phyloP scores from a whole-genome alignment of 345 rosid species.

The Viola odorata region DNA sequence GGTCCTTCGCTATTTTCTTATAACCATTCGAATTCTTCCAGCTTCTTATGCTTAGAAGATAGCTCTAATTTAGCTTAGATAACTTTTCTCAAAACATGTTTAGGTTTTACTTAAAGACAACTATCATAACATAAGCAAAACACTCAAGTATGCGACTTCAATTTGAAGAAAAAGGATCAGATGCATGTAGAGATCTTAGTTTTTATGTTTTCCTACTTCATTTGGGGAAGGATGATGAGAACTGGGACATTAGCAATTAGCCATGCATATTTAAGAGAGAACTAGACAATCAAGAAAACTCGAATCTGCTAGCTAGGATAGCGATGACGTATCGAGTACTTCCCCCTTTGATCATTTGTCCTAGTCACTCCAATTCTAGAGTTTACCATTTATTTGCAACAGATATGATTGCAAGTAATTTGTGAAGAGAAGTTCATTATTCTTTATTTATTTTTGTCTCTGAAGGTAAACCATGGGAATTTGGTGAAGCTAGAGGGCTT shows the following conservation, averaged over 20 bases:
- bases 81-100: too few relatives aligned
- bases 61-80: too few relatives aligned
- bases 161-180: too few relatives aligned
- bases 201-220: background rate
- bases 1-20: background rate
- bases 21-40: background rate
- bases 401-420: background rate
- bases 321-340: background rate
- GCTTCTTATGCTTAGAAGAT: background rate
- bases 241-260: background rate
- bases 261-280: background rate
- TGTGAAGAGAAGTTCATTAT: background rate
- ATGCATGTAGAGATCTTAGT: too few relatives aligned
- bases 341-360: background rate
- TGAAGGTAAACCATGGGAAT: slow-evolving; percentile 69
- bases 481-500: slow-evolving; percentile 69
- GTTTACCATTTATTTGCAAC: background rate
- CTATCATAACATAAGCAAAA: too few relatives aligned
- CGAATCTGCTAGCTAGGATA: background rate
- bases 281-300: background rate
- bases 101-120: too few relatives aligned
- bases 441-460: slow-evolving; percentile 1
- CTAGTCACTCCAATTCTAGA: background rate
- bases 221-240: background rate
- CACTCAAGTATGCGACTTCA: too few relatives aligned